Evolutionary conservation across 768 basidiomycete species (phyloP).

Genomic region (Lactifluus hygrophoroides): DNA sequence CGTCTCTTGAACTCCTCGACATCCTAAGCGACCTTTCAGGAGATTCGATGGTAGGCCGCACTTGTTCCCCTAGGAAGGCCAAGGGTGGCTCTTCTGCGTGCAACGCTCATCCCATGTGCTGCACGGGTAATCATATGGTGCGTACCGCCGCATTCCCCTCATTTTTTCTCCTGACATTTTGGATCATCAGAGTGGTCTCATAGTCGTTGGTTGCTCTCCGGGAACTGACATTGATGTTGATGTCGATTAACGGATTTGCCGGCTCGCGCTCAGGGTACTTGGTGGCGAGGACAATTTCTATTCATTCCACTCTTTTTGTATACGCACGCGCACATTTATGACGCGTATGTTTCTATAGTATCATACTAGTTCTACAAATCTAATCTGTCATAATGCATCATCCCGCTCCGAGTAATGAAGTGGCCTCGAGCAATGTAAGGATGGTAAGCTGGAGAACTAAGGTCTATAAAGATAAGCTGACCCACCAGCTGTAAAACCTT

Average conservation of each 20-base stretch:
- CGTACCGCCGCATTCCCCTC: background rate
- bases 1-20: background rate
- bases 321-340: background rate
- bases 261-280: background rate
- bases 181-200: background rate
- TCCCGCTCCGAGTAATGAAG: too few relatives aligned
- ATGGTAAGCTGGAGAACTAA: too few relatives aligned
- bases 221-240: background rate
- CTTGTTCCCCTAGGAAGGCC: background rate
- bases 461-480: too few relatives aligned
- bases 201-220: background rate
- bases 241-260: background rate
- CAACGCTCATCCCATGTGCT: background rate
- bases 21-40: too few relatives aligned
- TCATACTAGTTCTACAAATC: background rate
- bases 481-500: too few relatives aligned
- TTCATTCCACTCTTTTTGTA: background rate
- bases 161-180: too few relatives aligned
- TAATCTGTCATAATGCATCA: background rate
- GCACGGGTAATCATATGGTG: background rate
- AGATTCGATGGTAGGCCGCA: background rate
- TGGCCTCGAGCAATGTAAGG: too few relatives aligned
- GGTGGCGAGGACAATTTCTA: slow-evolving; percentile 1
- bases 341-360: background rate
- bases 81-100: background rate